Evolutionary conservation across 768 basidiomycete genomes (phyloP), one percentile per base, ranked within the genome.

Genomic region (Lactarius vividus): DNA sequence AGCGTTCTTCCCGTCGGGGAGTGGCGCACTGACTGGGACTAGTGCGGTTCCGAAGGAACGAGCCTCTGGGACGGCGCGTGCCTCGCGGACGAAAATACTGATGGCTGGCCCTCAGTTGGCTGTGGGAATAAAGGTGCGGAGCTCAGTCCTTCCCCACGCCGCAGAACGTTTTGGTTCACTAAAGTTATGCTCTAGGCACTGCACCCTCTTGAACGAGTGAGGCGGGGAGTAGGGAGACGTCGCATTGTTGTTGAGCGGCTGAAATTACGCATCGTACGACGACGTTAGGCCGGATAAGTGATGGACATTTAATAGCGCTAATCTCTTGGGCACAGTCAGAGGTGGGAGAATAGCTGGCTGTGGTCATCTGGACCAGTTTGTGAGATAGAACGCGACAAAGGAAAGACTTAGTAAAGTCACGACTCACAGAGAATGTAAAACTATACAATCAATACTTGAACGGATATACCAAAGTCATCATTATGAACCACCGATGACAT

Each of bases 21-120:
- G 82, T 70, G 82, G 81, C n/a, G 85, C 85, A n/a, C 72, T 86
- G 67, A 78, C 79, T 10, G 85, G 84, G 13, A 78, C 78, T 86
- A 8, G 18, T 44, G 20, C 18, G 42, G 85, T 26, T 78, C 79
- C 16, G 81, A 85, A 61, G 82, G 83, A 11, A 69, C 77, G 37
- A 39, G 75, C n/a, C 74, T 81, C 15, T 86, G 74, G 72, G 79
- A 74, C 46, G 84, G 84, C 44, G 77, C 84, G 10, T 86, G 86
- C 72, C 75, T 87, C 26, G 74, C 70, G 4, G 83, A 81, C 5
- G 82, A 84, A 71, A 78, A 69, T 0, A 82, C 83, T 15, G 74
- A 71, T 1, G 75, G 78, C 69, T 87, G 86, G 85, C 85, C 85
- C 1, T 68, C 79, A 6, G 59, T 74, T 68, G 83, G 78, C n/a